Percentiles rank a stretch among this genome's conserved stretches.
Conservation (phyloP, 2,329 filamentous ascomycete species). For the Trichophyton schoenleinii region DNA sequence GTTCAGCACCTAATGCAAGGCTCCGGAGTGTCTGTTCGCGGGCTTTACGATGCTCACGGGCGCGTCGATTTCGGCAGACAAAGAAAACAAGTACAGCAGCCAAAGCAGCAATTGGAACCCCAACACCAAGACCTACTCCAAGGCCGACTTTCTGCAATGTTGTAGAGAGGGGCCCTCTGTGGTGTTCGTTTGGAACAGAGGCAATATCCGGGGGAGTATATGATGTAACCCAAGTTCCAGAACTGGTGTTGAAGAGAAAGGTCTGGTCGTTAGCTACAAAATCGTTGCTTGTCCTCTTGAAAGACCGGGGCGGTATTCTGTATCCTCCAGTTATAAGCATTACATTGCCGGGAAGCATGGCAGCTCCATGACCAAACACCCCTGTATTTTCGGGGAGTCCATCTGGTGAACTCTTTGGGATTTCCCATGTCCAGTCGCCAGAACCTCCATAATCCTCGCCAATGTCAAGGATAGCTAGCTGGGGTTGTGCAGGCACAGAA, state of each 20-base stretch:
- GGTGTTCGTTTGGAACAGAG: slow-evolving; percentile 14
- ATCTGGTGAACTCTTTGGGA: slow-evolving; percentile 26
- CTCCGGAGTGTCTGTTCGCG: slow-evolving; percentile 46
- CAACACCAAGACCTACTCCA: slow-evolving; percentile 54
- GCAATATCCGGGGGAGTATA: slow-evolving; percentile 40
- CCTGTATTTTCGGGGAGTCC: slow-evolving; percentile 36
- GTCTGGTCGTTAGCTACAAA: slow-evolving; percentile 32
- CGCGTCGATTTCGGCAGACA: slow-evolving; percentile 37
- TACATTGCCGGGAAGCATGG: slow-evolving; percentile 48
- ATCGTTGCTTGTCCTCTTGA: slow-evolving; percentile 25
- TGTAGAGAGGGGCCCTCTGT: slow-evolving; percentile 18
- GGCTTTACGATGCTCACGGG: slow-evolving; percentile 23
- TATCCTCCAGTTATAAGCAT: slow-evolving; percentile 52
- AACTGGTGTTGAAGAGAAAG: slow-evolving; percentile 51
- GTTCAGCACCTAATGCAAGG: slow-evolving; percentile 39
- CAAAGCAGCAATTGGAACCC: slow-evolving; percentile 40
- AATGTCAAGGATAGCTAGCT: slow-evolving; percentile 64
- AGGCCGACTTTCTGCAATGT: slow-evolving; percentile 43
- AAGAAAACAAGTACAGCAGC: slow-evolving; percentile 38
- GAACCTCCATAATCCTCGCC: slow-evolving; percentile 55
- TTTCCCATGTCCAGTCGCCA: slow-evolving; percentile 33
- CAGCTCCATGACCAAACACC: slow-evolving; percentile 49
- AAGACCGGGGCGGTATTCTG: slow-evolving; percentile 32
- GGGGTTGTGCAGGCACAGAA: slow-evolving; percentile 62
- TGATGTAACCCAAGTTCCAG: slow-evolving; percentile 44